Evolutionary conservation across 2,329 filamentous ascomycete species (phyloP).

Genomic region (Botrytis fabae): DNA sequence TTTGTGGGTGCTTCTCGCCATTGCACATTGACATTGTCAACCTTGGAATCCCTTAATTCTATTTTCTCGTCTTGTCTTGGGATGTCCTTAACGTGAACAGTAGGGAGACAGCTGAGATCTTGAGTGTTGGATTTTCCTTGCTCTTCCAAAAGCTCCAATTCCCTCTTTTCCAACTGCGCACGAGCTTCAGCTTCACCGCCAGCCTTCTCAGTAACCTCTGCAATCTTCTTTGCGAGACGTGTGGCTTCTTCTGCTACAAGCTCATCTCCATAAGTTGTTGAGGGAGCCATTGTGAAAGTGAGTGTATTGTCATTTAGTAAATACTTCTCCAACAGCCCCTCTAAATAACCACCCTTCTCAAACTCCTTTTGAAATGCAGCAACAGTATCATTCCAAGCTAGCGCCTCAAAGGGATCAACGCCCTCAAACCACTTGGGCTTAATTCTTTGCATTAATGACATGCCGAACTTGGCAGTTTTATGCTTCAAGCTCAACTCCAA

Average conservation of each 20-base stretch:
- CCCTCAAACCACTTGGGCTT: constrained; percentile 96
- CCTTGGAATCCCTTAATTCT: constrained; percentile 61
- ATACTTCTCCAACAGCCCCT: constrained; percentile 84
- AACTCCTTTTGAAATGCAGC: constrained; percentile 77
- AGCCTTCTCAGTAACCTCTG: constrained; percentile 65
- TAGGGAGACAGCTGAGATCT: constrained; percentile 84
- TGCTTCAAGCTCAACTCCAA: constrained; percentile 91
- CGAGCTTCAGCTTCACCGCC: constrained; percentile 71
- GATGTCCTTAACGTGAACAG: constrained; percentile 86
- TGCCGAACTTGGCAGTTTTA: constrained; percentile 93
- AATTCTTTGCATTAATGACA: constrained; percentile 83
- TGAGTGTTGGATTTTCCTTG: constrained; percentile 83
- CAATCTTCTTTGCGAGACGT: constrained; percentile 73
- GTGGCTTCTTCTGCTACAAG: constrained; percentile 74
- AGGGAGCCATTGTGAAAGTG: constrained; percentile 93
- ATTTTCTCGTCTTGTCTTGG: constrained; percentile 69
- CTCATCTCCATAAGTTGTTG: constrained; percentile 70
- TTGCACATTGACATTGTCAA: constrained; percentile 70
- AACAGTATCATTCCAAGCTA: constrained; percentile 90
- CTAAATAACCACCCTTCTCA: constrained; percentile 75
- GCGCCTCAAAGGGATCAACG: constrained; percentile 83
- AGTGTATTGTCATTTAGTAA: constrained; percentile 82
- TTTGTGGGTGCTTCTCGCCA: constrained; percentile 95
- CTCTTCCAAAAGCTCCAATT: constrained; percentile 76
- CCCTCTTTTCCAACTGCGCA: constrained; percentile 70